Evolutionary conservation across 768 basidiomycete species (phyloP).

Genomic region (Podaxis rugospora): DNA sequence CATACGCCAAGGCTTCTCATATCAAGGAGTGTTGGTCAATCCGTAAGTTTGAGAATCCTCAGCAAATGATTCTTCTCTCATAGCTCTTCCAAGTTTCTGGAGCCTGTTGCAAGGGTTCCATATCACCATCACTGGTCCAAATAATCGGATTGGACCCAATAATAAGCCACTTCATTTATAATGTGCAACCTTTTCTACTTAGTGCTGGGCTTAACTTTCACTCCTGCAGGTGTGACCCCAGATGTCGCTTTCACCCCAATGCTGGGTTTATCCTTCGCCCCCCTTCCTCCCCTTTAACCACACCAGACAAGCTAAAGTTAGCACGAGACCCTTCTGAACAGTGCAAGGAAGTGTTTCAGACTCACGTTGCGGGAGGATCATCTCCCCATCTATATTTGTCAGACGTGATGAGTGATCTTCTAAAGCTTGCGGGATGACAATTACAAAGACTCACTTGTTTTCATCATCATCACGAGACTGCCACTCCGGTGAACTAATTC

Average conservation of each 20-base stretch:
- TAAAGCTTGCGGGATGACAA: background rate
- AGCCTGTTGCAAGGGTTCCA: no score
- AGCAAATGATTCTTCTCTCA: no score
- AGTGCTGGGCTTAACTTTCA: background rate
- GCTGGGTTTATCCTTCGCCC: background rate
- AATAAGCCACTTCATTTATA: background rate
- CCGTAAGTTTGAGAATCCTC: no score
- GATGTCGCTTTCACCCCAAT: background rate
- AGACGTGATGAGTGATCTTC: background rate
- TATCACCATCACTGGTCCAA: no score
- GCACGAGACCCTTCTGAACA: background rate
- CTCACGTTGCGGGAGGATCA: background rate
- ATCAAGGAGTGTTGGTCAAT: no score
- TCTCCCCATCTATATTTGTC: constrained; percentile 3
- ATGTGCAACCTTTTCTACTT: background rate
- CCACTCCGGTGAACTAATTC: background rate
- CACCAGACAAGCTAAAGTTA: background rate
- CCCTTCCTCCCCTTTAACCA: background rate
- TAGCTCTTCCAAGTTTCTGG: no score
- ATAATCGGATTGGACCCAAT: no score
- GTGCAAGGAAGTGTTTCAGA: constrained; percentile 6
- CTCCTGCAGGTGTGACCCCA: background rate
- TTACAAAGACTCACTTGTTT: background rate
- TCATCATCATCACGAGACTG: background rate
- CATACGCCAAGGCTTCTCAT: no score